A percentile compares a stretch with the other conserved stretches of the same genome.
Evolutionary conservation across 2,329 filamentous ascomycete species (phyloP).

Genomic region (Cercospora nicotianae): DNA sequence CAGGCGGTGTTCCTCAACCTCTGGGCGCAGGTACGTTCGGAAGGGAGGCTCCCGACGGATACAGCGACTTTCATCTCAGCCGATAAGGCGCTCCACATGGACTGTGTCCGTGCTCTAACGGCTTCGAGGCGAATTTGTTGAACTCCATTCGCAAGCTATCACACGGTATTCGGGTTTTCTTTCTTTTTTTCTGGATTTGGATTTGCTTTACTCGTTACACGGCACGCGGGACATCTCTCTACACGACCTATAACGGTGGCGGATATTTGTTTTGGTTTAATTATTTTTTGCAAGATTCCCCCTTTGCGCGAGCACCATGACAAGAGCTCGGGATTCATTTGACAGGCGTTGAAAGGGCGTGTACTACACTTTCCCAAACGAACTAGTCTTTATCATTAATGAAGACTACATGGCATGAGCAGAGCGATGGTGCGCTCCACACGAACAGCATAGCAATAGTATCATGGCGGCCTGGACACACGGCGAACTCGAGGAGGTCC

Average conservation of each 20-base stretch:
- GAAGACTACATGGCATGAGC: not conserved
- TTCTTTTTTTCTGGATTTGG: not conserved
- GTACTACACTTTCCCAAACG: constrained; percentile 3
- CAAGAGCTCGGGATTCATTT: constrained; percentile 16
- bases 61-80: constrained; percentile 17
- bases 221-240: constrained; percentile 15
- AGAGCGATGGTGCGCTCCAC: not conserved
- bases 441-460: constrained; percentile 5
- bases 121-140: not conserved
- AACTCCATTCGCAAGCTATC: not conserved
- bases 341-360: constrained; percentile 17
- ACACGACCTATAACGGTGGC: constrained; percentile 17
- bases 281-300: constrained; percentile 26
- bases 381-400: not conserved
- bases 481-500: constrained; percentile 2
- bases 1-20: constrained; percentile 34
- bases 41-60: constrained; percentile 24
- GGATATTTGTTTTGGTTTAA: constrained; percentile 20
- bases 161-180: not conserved
- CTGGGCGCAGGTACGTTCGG: constrained; percentile 32
- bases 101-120: not conserved
- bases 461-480: constrained; percentile 2
- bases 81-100: not conserved
- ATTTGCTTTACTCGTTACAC: constrained; percentile 9
- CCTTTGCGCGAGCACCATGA: constrained; percentile 26